Conservation (phyloP, 768 basidiomycete species). For the Nidularia sp. region DNA sequence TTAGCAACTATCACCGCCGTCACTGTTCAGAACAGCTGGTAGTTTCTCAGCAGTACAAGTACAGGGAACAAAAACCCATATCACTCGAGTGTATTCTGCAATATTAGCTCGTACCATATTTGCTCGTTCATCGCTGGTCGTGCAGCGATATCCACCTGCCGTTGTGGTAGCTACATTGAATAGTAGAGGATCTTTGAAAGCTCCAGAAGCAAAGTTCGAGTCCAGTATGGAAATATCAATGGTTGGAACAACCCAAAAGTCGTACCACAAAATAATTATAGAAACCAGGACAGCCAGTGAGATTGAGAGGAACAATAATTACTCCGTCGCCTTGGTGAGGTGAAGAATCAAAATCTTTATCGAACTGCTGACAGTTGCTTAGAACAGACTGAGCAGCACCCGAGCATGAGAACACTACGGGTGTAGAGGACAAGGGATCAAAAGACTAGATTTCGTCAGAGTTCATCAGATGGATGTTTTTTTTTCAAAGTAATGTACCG, state of each 20-base stretch:
- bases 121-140: conserved; percentile 13
- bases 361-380: conserved; percentile 16
- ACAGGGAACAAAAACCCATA: conserved; percentile 22
- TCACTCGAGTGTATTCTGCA: conserved; percentile 17
- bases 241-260: neutral
- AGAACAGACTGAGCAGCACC: conserved; percentile 9
- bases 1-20: conserved; percentile 17
- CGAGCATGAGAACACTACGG: conserved; percentile 13
- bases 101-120: conserved; percentile 19
- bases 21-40: conserved; percentile 15
- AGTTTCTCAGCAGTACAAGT: conserved; percentile 18
- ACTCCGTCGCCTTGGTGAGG: conserved; percentile 19
- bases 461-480: neutral
- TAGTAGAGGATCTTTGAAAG: conserved; percentile 18
- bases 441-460: conserved; percentile 8
- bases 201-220: conserved; percentile 13
- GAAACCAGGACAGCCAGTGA: conserved; percentile 16
- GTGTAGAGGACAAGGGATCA: conserved; percentile 3
- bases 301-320: conserved; percentile 14
- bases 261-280: conserved; percentile 20
- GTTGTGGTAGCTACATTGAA: conserved; percentile 17
- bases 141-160: conserved; percentile 14
- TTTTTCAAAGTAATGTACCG: conserved; percentile 4
- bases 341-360: conserved; percentile 18
- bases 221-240: conserved; percentile 5